These are phyloP conservation scores for Annulohypoxylon stygium DNA, from an alignment of 495 filamentous ascomycete genomes.

Conservation along the genomic window DNA sequence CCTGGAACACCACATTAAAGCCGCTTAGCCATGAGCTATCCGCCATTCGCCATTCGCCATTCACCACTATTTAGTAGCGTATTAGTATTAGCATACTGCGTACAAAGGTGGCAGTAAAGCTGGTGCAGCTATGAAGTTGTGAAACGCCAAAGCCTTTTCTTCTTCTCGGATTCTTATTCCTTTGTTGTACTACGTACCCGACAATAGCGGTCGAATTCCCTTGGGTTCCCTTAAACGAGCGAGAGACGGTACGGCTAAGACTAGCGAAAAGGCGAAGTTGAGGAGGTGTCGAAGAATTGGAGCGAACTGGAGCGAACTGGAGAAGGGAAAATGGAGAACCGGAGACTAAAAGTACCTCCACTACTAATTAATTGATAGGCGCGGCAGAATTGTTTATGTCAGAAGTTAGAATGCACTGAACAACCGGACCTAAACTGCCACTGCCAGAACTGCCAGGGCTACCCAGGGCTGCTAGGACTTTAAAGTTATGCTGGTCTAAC, in stretches of 20 bases:
- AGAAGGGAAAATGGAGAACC: background rate
- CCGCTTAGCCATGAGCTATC: background rate
- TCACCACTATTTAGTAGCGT: no score
- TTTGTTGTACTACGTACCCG: background rate
- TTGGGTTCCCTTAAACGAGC: background rate
- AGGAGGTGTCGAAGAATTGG: constrained; percentile 4
- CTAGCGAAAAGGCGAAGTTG: constrained; percentile 5
- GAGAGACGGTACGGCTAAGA: background rate
- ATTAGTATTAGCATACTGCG: no score
- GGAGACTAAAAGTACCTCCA: background rate
- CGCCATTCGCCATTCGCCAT: background rate
- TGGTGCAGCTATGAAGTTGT: background rate
- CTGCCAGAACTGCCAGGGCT: no score
- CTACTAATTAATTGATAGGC: constrained; percentile 8
- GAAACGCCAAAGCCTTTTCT: background rate
- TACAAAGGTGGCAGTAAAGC: constrained; percentile 1
- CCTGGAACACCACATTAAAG: background rate
- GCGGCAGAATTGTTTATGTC: constrained; percentile 13
- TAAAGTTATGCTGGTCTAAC: background rate
- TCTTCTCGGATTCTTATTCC: background rate
- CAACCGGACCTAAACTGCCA: no score
- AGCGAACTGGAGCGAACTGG: background rate
- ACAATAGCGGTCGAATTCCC: background rate
- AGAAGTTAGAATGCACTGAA: background rate
- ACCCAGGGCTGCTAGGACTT: background rate